phyloP scores from a whole-genome alignment of 78 protist species.

The Dictyostelium capitatum region DNA sequence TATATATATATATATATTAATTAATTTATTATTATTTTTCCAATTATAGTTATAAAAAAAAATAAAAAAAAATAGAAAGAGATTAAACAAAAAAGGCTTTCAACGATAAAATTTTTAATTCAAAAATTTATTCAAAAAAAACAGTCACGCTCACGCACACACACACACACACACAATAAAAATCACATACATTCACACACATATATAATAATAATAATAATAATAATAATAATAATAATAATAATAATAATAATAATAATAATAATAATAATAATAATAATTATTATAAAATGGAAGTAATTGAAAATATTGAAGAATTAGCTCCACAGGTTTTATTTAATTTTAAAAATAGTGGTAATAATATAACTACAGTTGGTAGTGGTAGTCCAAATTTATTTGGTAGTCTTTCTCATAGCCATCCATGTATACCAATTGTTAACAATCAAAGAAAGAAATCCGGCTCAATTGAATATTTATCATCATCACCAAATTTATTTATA shows the following conservation, averaged over 20 bases:
- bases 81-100: too few relatives aligned
- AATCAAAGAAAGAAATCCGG: neutral
- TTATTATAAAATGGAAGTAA: conserved; percentile 12
- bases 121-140: too few relatives aligned
- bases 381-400: conserved; percentile 4
- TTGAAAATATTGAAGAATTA: conserved; percentile 40
- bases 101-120: too few relatives aligned
- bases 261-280: too few relatives aligned
- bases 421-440: neutral
- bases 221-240: neutral
- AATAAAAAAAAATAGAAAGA: too few relatives aligned
- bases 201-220: neutral
- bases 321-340: conserved; percentile 58
- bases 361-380: neutral
- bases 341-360: conserved; percentile 13
- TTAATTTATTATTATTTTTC: too few relatives aligned
- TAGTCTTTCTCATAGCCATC: neutral
- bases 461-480: neutral
- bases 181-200: too few relatives aligned
- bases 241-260: neutral
- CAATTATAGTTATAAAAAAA: too few relatives aligned
- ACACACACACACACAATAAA: too few relatives aligned
- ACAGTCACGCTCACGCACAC: too few relatives aligned
- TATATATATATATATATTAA: too few relatives aligned
- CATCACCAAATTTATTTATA: neutral